Evolutionary conservation across 495 filamentous ascomycete species (phyloP).

Genomic region (Lichenothelia convexa): DNA sequence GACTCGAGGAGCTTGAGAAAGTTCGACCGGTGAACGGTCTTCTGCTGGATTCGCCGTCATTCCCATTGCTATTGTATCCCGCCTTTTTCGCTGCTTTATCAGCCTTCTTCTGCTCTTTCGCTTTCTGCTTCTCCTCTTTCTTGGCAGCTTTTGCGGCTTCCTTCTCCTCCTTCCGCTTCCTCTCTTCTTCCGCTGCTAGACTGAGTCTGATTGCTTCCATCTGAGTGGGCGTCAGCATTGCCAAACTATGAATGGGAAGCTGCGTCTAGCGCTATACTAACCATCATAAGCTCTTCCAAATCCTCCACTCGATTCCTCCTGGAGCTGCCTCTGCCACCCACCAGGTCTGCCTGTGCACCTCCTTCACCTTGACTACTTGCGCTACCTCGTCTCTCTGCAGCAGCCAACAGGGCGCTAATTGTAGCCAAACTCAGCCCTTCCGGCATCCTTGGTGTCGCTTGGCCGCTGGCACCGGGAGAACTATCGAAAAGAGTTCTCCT

Average conservation of each 20-base stretch:
- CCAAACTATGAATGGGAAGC: too few relatives aligned
- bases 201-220: slow-evolving; percentile 86
- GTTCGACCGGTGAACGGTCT: background rate
- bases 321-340: slow-evolving; percentile 36
- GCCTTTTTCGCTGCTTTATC: slow-evolving; percentile 55
- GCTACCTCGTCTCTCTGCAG: slow-evolving; percentile 5
- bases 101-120: slow-evolving; percentile 56
- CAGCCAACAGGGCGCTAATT: slow-evolving; percentile 10
- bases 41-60: slow-evolving; percentile 4
- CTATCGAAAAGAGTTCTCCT: slow-evolving; percentile 22
- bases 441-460: slow-evolving; percentile 15
- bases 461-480: slow-evolving; percentile 19
- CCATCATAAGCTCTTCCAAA: slow-evolving; percentile 95
- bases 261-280: too few relatives aligned
- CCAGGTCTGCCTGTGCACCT: slow-evolving; percentile 16
- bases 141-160: slow-evolving; percentile 64
- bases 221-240: too few relatives aligned
- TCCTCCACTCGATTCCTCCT: slow-evolving; percentile 60
- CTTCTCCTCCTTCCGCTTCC: slow-evolving; percentile 63
- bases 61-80: slow-evolving; percentile 5
- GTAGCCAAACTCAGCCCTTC: slow-evolving; percentile 7
- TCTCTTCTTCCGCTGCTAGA: slow-evolving; percentile 77
- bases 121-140: slow-evolving; percentile 58
- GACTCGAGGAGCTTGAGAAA: background rate
- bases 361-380: background rate